A percentile compares a stretch with the other conserved stretches of the same genome.
Conservation (phyloP, 2,329 filamentous ascomycete genomes). For the Fusarium kyushuense region DNA sequence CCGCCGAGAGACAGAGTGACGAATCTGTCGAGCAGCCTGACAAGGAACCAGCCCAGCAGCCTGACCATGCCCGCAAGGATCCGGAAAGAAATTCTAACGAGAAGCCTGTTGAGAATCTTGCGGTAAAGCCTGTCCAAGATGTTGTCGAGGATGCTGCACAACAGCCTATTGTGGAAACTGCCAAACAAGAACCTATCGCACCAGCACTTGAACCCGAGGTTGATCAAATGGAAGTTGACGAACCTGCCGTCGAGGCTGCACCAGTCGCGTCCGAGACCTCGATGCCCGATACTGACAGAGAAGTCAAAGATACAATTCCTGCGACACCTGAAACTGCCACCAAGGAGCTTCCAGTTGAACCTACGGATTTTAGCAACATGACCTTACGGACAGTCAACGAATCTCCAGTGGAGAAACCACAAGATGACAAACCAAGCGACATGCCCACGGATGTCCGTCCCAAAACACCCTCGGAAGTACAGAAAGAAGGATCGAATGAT, state of each 20-base stretch:
- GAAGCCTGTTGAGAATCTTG: constrained; percentile 4
- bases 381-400: background rate
- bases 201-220: constrained; percentile 52
- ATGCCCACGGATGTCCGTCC: background rate
- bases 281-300: constrained; percentile 15
- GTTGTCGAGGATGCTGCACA: background rate
- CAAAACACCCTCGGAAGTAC: background rate
- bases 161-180: constrained; percentile 1
- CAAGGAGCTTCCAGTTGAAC: constrained; percentile 11
- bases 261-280: constrained; percentile 15
- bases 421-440: constrained; percentile 8
- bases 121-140: background rate
- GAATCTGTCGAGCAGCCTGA: background rate
- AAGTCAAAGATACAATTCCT: background rate
- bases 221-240: constrained; percentile 58
- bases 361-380: constrained; percentile 8
- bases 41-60: background rate
- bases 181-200: constrained; percentile 11
- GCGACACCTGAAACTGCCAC: constrained; percentile 6
- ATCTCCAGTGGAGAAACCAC: background rate
- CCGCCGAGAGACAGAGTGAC: background rate
- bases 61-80: background rate
- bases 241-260: constrained; percentile 22
- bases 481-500: background rate
- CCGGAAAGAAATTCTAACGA: background rate